Base-by-base conservation (phyloP, 768 basidiomycete genomes). In the Suillus cothurnatus region DNA sequence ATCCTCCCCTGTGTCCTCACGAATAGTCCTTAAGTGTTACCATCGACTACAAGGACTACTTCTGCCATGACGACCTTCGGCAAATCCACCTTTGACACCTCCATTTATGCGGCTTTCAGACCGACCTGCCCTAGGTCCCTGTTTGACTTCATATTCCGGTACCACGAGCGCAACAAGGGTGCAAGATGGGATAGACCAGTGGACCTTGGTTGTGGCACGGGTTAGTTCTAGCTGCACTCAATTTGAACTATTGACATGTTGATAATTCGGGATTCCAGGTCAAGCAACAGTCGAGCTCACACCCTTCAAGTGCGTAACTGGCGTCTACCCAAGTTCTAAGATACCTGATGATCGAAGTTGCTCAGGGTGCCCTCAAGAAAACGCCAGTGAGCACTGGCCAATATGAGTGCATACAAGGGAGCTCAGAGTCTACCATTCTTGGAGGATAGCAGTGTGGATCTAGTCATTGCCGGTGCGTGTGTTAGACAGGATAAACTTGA, bases 201-300 rank as follows among this genome's bases (percentile, higher is more conserved):
- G 0, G 93, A 95, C 69, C 73, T 94, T 2, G 93, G 94, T 5
- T 94, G 93, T 76, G 93, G 94, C 32, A 92, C 93, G n/a, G 91
- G 93, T 91, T 64, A 14, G 79, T 67, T 39, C 26, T 28, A 38
- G 8, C 17, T 38, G 8, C 26, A n/a, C 12, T 55, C 28, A 12
- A 23, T 56, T 21, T 11, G 11, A 12, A 28, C 57, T 14, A 12
- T 28, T 21, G 26, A 58, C 38, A 6, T 38, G 17, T 39, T 39
- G 57, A 23, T 39, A 17, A 28, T 39, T 39, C 19, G 17, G 36
- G 17, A 39, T 19, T 28, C 26, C n/a, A 92, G 92, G 93, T 43
- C 89, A 93, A 72, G 89, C 90, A 36, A 93, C 90, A 0, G 72
- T 81, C 2, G 82, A 82, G 50, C 80, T 92, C 6, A 76, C 74